A percentile compares a stretch with the other conserved stretches of the same genome.
Evolutionary conservation across 371 early-diverging fungal species (phyloP).

Genomic region (Mortierella sp.): DNA sequence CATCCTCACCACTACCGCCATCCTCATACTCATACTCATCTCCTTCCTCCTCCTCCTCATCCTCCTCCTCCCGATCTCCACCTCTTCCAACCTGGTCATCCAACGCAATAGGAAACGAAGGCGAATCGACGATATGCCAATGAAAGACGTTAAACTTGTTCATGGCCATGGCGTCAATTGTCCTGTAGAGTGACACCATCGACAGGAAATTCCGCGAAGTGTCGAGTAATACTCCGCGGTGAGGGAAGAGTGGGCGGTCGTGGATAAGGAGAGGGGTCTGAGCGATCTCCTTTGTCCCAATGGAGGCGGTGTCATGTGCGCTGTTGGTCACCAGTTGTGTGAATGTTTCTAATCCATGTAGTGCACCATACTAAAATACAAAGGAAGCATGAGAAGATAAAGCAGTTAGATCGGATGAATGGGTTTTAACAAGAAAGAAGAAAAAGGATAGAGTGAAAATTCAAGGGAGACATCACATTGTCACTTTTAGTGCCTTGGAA

Average conservation of each 20-base stretch:
- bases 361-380: constrained; percentile 69
- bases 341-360: constrained; percentile 84
- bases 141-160: constrained; percentile 80
- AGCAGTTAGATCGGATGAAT: neutral
- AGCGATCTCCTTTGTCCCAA: constrained; percentile 25
- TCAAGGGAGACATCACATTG: neutral
- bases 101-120: constrained; percentile 74
- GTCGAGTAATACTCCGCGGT: constrained; percentile 85
- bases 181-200: constrained; percentile 70
- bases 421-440: neutral
- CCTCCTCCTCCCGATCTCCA: neutral
- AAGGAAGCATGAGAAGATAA: neutral
- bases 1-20: neutral
- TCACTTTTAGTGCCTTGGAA: neutral
- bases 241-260: constrained; percentile 75
- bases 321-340: constrained; percentile 72
- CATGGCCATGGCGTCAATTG: constrained; percentile 70
- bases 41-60: neutral
- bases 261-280: constrained; percentile 68
- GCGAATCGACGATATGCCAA: constrained; percentile 85
- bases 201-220: constrained; percentile 83
- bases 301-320: constrained; percentile 13
- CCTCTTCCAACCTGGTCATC: constrained; percentile 29
- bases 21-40: neutral
- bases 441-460: neutral